Evolutionary conservation across 306 rosid genomes (phyloP).

Genomic region (Prunus mongolica): DNA sequence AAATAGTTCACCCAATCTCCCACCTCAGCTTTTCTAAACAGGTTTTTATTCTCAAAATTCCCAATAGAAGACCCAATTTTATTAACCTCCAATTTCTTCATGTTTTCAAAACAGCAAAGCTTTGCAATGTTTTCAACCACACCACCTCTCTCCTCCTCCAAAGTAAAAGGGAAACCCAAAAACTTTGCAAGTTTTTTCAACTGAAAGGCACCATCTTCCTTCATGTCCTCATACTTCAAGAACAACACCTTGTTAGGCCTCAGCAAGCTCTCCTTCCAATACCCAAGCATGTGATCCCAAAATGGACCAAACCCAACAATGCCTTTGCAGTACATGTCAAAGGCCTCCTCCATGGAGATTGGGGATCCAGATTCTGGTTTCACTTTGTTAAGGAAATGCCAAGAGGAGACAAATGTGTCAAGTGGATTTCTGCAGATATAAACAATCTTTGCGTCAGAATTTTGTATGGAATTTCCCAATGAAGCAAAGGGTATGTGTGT

Average conservation of each 20-base stretch:
- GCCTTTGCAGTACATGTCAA: conserved; percentile 48
- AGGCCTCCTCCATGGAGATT: conserved; percentile 34
- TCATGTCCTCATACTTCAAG: conserved; percentile 53
- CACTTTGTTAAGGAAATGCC: conserved; percentile 30
- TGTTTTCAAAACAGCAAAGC: conserved; percentile 44
- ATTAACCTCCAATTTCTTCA: conserved; percentile 48
- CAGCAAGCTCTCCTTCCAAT: conserved; percentile 49
- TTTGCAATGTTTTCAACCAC: conserved; percentile 29
- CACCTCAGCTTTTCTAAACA: conserved; percentile 52
- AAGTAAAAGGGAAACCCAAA: conserved; percentile 34
- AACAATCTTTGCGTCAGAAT: conserved; percentile 33
- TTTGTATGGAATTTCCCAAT: conserved; percentile 30
- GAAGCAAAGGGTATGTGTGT: conserved; percentile 48
- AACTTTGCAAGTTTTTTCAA: conserved; percentile 43
- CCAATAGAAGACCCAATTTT: conserved; percentile 22
- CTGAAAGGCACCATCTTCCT: conserved; percentile 20
- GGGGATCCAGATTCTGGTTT: not conserved
- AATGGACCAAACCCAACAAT: conserved; percentile 40
- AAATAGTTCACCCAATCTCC: conserved; percentile 59
- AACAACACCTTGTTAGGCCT: conserved; percentile 45
- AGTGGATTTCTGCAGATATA: conserved; percentile 53
- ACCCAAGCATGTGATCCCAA: conserved; percentile 50
- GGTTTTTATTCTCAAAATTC: conserved; percentile 38
- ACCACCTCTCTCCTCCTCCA: conserved; percentile 42
- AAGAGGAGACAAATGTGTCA: conserved; percentile 49